phyloP scores from a whole-genome alignment of 2,329 filamentous ascomycete species.

The Penicillium decumbens region DNA sequence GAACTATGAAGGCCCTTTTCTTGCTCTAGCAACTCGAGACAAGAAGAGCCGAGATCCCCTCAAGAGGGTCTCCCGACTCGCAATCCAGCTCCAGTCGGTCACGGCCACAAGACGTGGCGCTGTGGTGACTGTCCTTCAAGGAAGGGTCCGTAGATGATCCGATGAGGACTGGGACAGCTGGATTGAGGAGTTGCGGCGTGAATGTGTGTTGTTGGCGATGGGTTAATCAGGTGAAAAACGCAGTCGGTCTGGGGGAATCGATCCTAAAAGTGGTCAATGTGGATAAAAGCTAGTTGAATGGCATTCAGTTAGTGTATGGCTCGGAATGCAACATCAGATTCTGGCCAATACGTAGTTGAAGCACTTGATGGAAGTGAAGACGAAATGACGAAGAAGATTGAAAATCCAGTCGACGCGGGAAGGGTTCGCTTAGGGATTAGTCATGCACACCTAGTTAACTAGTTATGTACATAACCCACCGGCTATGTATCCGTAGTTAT shows the following conservation, averaged over 20 bases:
- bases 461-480: too few species aligned
- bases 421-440: neutral
- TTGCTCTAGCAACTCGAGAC: constrained; percentile 38
- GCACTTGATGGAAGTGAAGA: neutral
- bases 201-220: constrained; percentile 48
- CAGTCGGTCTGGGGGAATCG: constrained; percentile 52
- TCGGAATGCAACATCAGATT: neutral
- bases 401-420: neutral
- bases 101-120: constrained; percentile 42
- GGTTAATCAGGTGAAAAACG: constrained; percentile 60
- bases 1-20: constrained; percentile 46
- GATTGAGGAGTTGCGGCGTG: constrained; percentile 30
- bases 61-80: constrained; percentile 15
- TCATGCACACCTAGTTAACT: neutral
- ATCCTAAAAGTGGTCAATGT: neutral
- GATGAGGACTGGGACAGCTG: constrained; percentile 33
- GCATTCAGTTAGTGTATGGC: neutral
- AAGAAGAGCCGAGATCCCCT: constrained; percentile 8
- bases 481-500: too few species aligned
- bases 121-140: constrained; percentile 31
- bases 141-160: constrained; percentile 31
- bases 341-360: neutral
- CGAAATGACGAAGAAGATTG: neutral
- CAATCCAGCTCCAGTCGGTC: constrained; percentile 41
- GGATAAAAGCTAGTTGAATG: neutral